Evolutionary conservation across 2,329 filamentous ascomycete genomes (phyloP).

Genomic region (Pseudodiploospora longispora): DNA sequence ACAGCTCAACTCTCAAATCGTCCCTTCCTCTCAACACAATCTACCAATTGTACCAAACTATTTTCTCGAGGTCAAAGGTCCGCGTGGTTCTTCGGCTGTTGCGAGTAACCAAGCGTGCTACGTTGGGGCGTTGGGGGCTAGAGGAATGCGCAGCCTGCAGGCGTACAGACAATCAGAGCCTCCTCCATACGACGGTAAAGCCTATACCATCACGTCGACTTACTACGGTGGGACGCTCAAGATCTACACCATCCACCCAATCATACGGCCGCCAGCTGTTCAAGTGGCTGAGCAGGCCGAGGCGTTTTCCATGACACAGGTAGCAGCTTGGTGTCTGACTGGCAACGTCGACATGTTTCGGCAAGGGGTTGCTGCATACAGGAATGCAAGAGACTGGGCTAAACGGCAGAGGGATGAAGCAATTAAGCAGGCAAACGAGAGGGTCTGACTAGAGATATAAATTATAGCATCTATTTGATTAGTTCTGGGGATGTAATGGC

Average conservation of each 20-base stretch:
- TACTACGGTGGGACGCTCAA: constrained; percentile 28
- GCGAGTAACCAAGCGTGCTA: constrained; percentile 26
- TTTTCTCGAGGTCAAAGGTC: constrained; percentile 30
- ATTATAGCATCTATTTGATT: constrained; percentile 6
- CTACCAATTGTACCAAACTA: constrained; percentile 30
- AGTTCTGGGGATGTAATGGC: constrained; percentile 8
- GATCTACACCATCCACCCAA: constrained; percentile 27
- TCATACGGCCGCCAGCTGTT: constrained; percentile 17
- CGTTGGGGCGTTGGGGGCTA: constrained; percentile 26
- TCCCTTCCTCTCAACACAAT: constrained; percentile 23
- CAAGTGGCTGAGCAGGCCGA: constrained; percentile 15
- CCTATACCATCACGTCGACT: constrained; percentile 28
- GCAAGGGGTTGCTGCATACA: constrained; percentile 28
- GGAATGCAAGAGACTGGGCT: constrained; percentile 32
- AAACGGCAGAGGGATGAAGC: constrained; percentile 26
- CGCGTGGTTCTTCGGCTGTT: constrained; percentile 19
- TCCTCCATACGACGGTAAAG: constrained; percentile 26
- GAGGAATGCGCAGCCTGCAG: constrained; percentile 26
- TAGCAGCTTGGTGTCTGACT: constrained; percentile 21
- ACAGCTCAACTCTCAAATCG: constrained; percentile 18
- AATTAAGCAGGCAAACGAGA: constrained; percentile 22
- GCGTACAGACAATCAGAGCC: constrained; percentile 22
- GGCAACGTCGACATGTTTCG: constrained; percentile 21
- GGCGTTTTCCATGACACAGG: constrained; percentile 31
- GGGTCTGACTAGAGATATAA: neutral